Conservation (phyloP, 2,329 filamentous ascomycete genomes). For the Neocatenulostroma microsporum region DNA sequence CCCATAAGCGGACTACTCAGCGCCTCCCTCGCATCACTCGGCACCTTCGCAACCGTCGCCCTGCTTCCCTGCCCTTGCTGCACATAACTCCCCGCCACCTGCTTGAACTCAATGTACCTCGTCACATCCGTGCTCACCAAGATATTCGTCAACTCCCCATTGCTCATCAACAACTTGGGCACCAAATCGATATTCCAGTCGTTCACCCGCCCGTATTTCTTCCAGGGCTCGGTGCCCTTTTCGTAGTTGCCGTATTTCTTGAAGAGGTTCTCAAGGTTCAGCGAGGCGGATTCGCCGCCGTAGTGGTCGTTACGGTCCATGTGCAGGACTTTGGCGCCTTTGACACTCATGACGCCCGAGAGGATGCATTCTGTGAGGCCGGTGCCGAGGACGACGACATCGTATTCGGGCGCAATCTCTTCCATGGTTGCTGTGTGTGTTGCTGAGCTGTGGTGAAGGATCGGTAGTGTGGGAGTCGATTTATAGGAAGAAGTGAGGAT, state of each 20-base stretch:
- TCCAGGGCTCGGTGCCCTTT: slow-evolving; percentile 83
- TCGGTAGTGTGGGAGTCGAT: too few relatives aligned
- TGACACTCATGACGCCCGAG: slow-evolving; percentile 93
- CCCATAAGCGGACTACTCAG: slow-evolving; percentile 92
- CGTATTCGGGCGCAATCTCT: slow-evolving; percentile 96
- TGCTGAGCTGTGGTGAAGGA: background rate
- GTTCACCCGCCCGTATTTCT: slow-evolving; percentile 91
- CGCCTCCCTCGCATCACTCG: slow-evolving; percentile 84
- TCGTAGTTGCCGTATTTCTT: slow-evolving; percentile 86
- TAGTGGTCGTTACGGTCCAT: slow-evolving; percentile 99
- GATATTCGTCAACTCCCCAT: slow-evolving; percentile 96
- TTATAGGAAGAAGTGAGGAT: too few relatives aligned
- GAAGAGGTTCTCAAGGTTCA: slow-evolving; percentile 96
- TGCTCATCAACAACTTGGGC: slow-evolving; percentile 97
- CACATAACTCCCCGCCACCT: slow-evolving; percentile 88
- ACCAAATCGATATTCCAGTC: slow-evolving; percentile 99
- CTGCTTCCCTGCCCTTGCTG: slow-evolving; percentile 77
- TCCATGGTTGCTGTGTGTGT: slow-evolving; percentile 66
- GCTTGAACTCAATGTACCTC: slow-evolving; percentile 48
- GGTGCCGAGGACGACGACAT: slow-evolving; percentile 97
- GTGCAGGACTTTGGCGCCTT: slow-evolving; percentile 98
- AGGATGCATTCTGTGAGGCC: slow-evolving; percentile 98
- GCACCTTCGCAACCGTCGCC: slow-evolving; percentile 93
- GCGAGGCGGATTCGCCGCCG: slow-evolving; percentile 90
- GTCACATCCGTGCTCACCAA: slow-evolving; percentile 81